phyloP scores from a whole-genome alignment of 176 grass and related monocot species.

The Olyra latifolia region DNA sequence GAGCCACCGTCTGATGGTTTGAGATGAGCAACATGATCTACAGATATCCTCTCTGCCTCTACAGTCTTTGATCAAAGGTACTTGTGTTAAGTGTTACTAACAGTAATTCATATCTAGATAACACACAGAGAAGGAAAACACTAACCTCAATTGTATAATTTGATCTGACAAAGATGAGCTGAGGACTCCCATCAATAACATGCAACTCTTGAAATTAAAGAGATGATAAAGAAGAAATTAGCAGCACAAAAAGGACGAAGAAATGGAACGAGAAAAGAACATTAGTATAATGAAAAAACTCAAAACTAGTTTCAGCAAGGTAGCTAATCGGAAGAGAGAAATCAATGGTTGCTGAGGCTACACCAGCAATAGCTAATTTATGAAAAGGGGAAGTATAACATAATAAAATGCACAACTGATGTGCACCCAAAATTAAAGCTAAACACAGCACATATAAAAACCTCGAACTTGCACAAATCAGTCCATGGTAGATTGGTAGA shows the following conservation, averaged over 20 bases:
- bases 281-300: neutral
- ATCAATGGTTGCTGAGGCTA: neutral
- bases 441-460: conserved; percentile 2
- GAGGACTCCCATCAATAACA: conserved; percentile 92
- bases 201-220: conserved; percentile 74
- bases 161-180: conserved; percentile 98
- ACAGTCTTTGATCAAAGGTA: conserved; percentile 74
- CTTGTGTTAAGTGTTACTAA: conserved; percentile 12
- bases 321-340: conserved; percentile 8
- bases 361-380: conserved; percentile 2
- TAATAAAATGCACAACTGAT: neutral
- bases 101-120: conserved; percentile 13
- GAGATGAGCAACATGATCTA: conserved; percentile 98
- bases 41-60: conserved; percentile 97
- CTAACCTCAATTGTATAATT: conserved; percentile 97
- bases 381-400: neutral
- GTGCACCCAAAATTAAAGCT: neutral
- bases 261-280: neutral
- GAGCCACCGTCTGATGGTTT: conserved; percentile 99
- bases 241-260: neutral
- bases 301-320: neutral
- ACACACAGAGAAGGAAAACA: conserved; percentile 30
- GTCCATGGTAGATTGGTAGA: neutral
- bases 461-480: neutral
- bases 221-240: conserved; percentile 10